phyloP scores from a whole-genome alignment of 2,329 filamentous ascomycete species.

The Colletotrichum tropicicola region DNA sequence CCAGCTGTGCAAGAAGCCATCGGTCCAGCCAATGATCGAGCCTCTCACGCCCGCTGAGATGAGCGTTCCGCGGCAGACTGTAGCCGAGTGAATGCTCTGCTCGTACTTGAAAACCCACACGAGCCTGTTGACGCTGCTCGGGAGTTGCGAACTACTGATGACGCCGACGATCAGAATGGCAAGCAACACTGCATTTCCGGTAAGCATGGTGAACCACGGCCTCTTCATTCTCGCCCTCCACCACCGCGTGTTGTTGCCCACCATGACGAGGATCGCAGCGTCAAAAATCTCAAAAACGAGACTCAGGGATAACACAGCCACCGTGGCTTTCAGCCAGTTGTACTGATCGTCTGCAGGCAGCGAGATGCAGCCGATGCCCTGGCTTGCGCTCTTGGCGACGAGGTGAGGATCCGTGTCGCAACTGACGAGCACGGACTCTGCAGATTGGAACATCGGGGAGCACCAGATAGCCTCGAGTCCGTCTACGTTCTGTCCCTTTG shows the following conservation, averaged over 20 bases:
- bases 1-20: slow-evolving; percentile 5
- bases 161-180: slow-evolving; percentile 11
- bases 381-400: slow-evolving; percentile 12
- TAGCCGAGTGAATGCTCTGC: neutral
- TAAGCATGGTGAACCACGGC: slow-evolving; percentile 31
- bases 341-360: slow-evolving; percentile 24
- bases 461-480: slow-evolving; percentile 26
- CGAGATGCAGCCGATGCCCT: slow-evolving; percentile 27
- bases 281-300: slow-evolving; percentile 23
- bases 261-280: slow-evolving; percentile 18
- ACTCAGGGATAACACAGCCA: slow-evolving; percentile 13
- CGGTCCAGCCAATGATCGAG: slow-evolving; percentile 4
- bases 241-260: slow-evolving; percentile 13
- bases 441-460: slow-evolving; percentile 29
- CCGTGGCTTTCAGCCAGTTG: slow-evolving; percentile 28
- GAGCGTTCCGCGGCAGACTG: slow-evolving; percentile 5
- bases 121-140: neutral
- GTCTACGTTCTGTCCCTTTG: neutral
- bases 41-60: slow-evolving; percentile 7
- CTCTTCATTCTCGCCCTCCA: slow-evolving; percentile 18
- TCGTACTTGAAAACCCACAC: slow-evolving; percentile 28
- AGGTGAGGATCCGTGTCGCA: neutral
- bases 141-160: slow-evolving; percentile 3
- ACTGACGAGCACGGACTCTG: slow-evolving; percentile 13
- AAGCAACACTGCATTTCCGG: slow-evolving; percentile 16